A percentile compares a stretch with the other conserved stretches of the same genome.
Evolutionary conservation across 139 green algal genomes (phyloP).

Genomic region (Chlorella vulgaris): DNA sequence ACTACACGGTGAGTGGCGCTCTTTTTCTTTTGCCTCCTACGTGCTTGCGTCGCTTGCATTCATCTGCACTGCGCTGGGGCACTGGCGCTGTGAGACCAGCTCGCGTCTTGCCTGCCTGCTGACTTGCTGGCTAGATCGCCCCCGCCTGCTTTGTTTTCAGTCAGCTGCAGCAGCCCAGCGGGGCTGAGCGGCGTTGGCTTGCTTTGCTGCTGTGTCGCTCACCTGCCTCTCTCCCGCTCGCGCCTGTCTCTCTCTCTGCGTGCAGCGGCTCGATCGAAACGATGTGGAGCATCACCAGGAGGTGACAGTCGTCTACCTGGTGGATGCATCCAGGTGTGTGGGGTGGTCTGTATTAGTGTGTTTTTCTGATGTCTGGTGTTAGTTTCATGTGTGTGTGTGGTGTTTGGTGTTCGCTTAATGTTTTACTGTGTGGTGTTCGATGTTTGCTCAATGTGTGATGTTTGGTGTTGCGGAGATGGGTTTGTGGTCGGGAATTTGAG

Average conservation of each 20-base stretch:
- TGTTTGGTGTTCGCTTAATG: no score
- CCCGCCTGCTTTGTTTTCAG: no score
- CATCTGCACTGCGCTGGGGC: no score
- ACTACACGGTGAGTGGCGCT: conserved; percentile 51
- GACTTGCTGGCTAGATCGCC: no score
- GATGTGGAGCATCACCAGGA: conserved; percentile 46
- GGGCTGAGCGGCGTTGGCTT: no score
- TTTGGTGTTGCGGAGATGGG: no score
- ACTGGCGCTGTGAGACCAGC: no score
- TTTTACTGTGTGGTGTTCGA: neutral
- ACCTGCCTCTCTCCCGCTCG: neutral
- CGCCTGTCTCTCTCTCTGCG: neutral
- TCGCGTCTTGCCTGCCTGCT: neutral
- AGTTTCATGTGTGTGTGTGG: neutral
- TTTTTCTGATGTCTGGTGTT: neutral
- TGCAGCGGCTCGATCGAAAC: conserved; percentile 21
- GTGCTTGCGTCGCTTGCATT: no score
- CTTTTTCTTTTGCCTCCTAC: neutral
- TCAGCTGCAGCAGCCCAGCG: no score
- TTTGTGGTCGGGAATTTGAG: no score
- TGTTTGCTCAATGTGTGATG: neutral
- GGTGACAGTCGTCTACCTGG: conserved; percentile 65
- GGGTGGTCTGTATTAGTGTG: neutral
- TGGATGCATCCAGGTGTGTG: conserved; percentile 39
- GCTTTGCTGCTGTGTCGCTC: no score